Percentiles rank a stretch among this genome's conserved stretches.
phyloP scores from a whole-genome alignment of 495 filamentous ascomycete genomes.

The Podospora bellae-mahoneyi region DNA sequence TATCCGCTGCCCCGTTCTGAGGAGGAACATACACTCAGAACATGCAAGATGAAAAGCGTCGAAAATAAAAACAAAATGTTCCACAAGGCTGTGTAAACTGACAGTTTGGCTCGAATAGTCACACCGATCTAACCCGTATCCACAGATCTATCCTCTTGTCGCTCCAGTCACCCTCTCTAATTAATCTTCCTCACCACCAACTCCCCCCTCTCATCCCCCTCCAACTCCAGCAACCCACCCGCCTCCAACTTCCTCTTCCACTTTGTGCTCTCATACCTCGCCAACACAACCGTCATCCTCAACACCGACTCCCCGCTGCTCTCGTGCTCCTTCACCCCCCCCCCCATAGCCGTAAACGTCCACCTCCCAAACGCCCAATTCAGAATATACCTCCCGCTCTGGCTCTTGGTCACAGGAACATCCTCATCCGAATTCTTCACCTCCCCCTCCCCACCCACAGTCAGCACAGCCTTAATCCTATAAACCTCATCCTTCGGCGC shows the following conservation, averaged over 20 bases:
- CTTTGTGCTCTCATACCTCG: slow-evolving; percentile 77
- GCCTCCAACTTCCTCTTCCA: slow-evolving; percentile 83
- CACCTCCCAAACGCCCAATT: slow-evolving; percentile 98
- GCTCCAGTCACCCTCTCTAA: slow-evolving; percentile 11
- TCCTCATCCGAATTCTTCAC: slow-evolving; percentile 60
- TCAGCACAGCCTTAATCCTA: slow-evolving; percentile 86
- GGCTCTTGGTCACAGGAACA: slow-evolving; percentile 15
- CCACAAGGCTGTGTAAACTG: too few relatives aligned
- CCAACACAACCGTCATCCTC: slow-evolving; percentile 81
- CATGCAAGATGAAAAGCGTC: too few relatives aligned
- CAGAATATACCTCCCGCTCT: slow-evolving; percentile 63
- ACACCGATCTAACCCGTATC: background rate
- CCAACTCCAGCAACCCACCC: slow-evolving; percentile 54
- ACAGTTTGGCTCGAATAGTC: background rate
- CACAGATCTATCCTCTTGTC: background rate
- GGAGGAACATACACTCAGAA: too few relatives aligned
- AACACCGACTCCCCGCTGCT: slow-evolving; percentile 51
- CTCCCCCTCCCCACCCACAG: slow-evolving; percentile 46
- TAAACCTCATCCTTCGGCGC: slow-evolving; percentile 91
- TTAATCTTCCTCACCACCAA: slow-evolving; percentile 45
- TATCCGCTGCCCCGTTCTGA: too few relatives aligned
- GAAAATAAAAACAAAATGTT: too few relatives aligned
- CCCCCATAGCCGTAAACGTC: slow-evolving; percentile 69
- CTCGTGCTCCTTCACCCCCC: slow-evolving; percentile 42
- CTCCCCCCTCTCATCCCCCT: slow-evolving; percentile 36